These are phyloP conservation scores for Penicillium soppii DNA, from an alignment of 495 filamentous ascomycete genomes.

Conservation along the genomic window DNA sequence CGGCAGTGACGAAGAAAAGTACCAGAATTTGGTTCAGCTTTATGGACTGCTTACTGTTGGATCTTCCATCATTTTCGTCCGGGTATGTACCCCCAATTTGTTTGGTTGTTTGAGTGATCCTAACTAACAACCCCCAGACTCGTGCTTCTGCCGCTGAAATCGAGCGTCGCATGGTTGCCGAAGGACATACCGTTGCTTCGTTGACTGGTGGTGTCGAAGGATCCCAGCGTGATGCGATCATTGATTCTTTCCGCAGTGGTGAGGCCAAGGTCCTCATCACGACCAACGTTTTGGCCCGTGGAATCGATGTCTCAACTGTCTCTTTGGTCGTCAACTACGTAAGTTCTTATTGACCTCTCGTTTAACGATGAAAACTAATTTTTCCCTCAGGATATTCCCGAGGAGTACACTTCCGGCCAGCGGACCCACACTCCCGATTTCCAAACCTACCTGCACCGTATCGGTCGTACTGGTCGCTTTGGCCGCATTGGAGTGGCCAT, in stretches of 20 bases:
- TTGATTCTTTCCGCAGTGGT: conserved; percentile 84
- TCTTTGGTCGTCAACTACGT: conserved; percentile 97
- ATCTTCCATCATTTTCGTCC: conserved; percentile 96
- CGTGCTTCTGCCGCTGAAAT: conserved; percentile 80
- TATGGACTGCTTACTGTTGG: conserved; percentile 95
- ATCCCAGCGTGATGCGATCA: conserved; percentile 74
- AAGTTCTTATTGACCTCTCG: background rate
- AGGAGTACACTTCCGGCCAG: conserved; percentile 23
- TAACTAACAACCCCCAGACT: conserved; percentile 52
- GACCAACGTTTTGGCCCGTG: conserved; percentile 94
- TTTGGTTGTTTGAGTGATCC: background rate
- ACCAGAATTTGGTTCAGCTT: conserved; percentile 79
- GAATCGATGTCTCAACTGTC: conserved; percentile 95
- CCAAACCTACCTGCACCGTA: conserved; percentile 6
- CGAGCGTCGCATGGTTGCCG: conserved; percentile 76
- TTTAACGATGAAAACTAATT: conserved; percentile 5
- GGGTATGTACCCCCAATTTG: conserved; percentile 50
- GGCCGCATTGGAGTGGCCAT: conserved; percentile 96
- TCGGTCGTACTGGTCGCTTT: conserved; percentile 64
- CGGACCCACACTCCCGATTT: conserved; percentile 20
- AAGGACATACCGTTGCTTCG: conserved; percentile 87
- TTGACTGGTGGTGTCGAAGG: conserved; percentile 86
- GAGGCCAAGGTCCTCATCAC: conserved; percentile 96
- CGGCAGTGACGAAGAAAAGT: conserved; percentile 75
- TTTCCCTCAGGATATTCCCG: conserved; percentile 55